A percentile compares a stretch with the other conserved stretches of the same genome.
Evolutionary conservation across 1,284 basidiomycete species (phyloP).

Genomic region (Leccinum cinnamomeum): DNA sequence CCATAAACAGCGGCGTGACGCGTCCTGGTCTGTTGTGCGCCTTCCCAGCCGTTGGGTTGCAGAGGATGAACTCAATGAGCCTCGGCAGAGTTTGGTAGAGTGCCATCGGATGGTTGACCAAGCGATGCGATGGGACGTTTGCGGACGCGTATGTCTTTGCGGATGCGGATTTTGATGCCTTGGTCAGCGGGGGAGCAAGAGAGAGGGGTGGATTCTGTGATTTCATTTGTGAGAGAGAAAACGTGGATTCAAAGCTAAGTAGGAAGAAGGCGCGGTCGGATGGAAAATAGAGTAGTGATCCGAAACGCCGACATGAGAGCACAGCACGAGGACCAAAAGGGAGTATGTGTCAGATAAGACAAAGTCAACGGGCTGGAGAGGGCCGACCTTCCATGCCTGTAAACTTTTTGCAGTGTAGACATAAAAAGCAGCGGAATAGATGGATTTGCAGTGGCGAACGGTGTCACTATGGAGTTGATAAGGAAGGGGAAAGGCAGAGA

Average conservation of each 20-base stretch:
- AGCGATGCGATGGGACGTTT: conserved; percentile 57
- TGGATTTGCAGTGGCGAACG: conserved; percentile 87
- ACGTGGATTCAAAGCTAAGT: conserved; percentile 3
- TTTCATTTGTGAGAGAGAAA: conserved; percentile 1
- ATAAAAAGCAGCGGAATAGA: conserved; percentile 84
- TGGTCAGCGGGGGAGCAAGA: conserved; percentile 89
- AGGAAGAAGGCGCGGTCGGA: conserved; percentile 7
- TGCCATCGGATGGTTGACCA: conserved; percentile 37
- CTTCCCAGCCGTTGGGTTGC: too few relatives aligned
- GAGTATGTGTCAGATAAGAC: conserved; percentile 25
- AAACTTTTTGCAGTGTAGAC: conserved; percentile 96
- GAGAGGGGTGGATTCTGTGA: conserved; percentile 78
- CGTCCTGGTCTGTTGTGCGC: too few relatives aligned
- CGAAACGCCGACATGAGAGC: conserved; percentile 15
- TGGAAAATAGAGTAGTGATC: conserved; percentile 23
- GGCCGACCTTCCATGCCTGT: conserved; percentile 85
- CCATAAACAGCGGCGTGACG: too few relatives aligned
- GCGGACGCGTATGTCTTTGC: conserved; percentile 82
- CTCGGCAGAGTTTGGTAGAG: conserved; percentile 7
- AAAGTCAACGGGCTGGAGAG: not conserved
- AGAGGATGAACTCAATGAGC: not conserved
- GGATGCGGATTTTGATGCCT: conserved; percentile 90
- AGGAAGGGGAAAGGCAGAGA: conserved; percentile 5
- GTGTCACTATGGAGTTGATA: conserved; percentile 53
- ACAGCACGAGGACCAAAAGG: conserved; percentile 14